Evolutionary conservation across 2,329 filamentous ascomycete genomes (phyloP), one percentile per base, ranked within the genome.

Genomic region (Fusarium falciforme): DNA sequence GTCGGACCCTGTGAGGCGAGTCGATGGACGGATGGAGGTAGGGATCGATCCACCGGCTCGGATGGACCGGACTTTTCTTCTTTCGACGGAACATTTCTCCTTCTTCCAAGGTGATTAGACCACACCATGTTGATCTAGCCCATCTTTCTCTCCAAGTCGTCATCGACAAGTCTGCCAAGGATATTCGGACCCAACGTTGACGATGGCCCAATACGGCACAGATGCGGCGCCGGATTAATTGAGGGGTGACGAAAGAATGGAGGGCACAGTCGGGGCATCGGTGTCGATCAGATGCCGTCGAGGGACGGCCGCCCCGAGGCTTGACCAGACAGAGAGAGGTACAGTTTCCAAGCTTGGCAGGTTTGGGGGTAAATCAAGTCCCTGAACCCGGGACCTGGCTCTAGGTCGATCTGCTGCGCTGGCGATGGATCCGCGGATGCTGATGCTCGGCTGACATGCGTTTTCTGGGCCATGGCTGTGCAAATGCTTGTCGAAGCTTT

Each of bases 381-480:
- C 68, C 71, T 67, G 68, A 72, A 69, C 52, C 68, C 27, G 47
- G 71, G 62, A 70, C 72, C 72, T 75, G 72, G 60, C 58, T 49
- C 64, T 74, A 58, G 64, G 67, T 40, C 72, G 71, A 72, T 74
- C 71, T 69, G 68, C 67, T 74, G 68, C 25, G 42, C 14, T 47
- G 42, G 71, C 62, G 61, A 72, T 49, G 44, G 16, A 44, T 42
- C 35, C 35, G 33, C 5, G 16, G 36, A n/a, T 11, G 38, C 22
- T 29, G 47, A 54, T 72, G 71, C 64, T 74, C 68, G 44, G 72
- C 71, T 74, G 72, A 74, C 72, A 74, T 72, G 71, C 68, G 69
- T 61, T 55, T 63, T 35, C 22, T 17, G 47, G 33, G 44, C 22
- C n/a, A 54, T 74, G 71, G 72, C 71, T 72, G 68, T 73, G 68